phyloP scores from a whole-genome alignment of 257 asterid species.

The Parsonsia alboflavescens region DNA sequence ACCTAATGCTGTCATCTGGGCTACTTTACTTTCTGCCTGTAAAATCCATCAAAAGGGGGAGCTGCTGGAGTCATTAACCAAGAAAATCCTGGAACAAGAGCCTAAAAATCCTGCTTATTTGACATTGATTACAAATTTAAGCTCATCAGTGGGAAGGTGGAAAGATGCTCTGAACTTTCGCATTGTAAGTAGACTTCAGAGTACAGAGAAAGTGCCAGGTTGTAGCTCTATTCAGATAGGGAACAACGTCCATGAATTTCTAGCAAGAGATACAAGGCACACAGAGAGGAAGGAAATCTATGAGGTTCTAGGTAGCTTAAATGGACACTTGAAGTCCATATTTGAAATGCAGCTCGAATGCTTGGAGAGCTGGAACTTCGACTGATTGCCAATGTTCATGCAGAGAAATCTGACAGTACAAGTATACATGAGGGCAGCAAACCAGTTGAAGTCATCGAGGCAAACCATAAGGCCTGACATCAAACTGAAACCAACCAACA shows the following conservation, averaged over 20 bases:
- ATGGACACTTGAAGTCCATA: conserved; percentile 26
- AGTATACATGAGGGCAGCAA: background rate
- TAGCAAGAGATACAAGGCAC: conserved; percentile 39
- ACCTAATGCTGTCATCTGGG: conserved; percentile 48
- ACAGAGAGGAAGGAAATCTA: conserved; percentile 31
- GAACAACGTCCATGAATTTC: conserved; percentile 48
- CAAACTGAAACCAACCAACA: background rate
- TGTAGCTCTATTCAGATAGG: conserved; percentile 55
- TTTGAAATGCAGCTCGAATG: conserved; percentile 12
- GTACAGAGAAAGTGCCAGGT: conserved; percentile 34
- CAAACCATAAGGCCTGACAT: background rate
- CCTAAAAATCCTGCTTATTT: conserved; percentile 41
- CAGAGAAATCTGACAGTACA: background rate
- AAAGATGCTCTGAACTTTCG: conserved; percentile 32
- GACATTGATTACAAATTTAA: conserved; percentile 35
- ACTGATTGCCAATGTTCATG: background rate
- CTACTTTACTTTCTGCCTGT: conserved; percentile 48
- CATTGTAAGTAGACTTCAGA: conserved; percentile 25
- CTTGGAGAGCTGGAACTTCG: background rate
- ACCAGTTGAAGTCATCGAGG: background rate
- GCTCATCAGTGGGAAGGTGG: conserved; percentile 38
- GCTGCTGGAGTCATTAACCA: conserved; percentile 27
- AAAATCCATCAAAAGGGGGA: conserved; percentile 32
- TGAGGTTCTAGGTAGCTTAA: conserved; percentile 29
- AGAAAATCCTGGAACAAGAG: conserved; percentile 36